A percentile compares a stretch with the other conserved stretches of the same genome.
These are phyloP conservation scores for Amphicarpaea edgeworthii DNA, from an alignment of 306 rosid genomes.

Conservation along the genomic window DNA sequence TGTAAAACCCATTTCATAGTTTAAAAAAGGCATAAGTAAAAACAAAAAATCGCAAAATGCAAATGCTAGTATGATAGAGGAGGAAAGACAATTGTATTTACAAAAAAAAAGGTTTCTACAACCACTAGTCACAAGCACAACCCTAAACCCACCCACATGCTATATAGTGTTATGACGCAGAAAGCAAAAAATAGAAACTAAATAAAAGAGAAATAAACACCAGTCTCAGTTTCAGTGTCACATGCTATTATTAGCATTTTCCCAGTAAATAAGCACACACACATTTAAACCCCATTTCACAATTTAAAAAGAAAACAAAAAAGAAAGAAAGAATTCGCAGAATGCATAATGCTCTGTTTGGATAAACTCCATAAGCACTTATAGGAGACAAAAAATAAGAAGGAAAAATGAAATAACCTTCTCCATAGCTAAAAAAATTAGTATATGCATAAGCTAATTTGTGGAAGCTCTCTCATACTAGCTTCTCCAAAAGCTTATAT, in stretches of 20 bases:
- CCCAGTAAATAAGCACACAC: not conserved
- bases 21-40: not conserved
- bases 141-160: conserved; percentile 3
- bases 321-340: not conserved
- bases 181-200: not conserved
- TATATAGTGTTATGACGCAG: not conserved
- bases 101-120: not conserved
- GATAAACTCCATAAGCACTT: not conserved
- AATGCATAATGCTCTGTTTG: not conserved
- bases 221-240: not conserved
- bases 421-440: not conserved
- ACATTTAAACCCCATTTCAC: not conserved
- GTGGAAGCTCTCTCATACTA: too few relatives aligned
- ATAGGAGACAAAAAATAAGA: not conserved
- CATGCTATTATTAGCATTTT: not conserved
- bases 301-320: not conserved
- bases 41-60: not conserved
- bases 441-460: not conserved
- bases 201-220: not conserved
- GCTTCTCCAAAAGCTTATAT: too few relatives aligned
- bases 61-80: not conserved
- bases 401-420: not conserved
- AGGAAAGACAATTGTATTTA: not conserved
- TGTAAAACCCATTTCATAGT: not conserved
- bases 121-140: not conserved